These are phyloP conservation scores for Taphrina flavorubra DNA, from an alignment of 1,139 yeast genomes.

Conservation along the genomic window DNA sequence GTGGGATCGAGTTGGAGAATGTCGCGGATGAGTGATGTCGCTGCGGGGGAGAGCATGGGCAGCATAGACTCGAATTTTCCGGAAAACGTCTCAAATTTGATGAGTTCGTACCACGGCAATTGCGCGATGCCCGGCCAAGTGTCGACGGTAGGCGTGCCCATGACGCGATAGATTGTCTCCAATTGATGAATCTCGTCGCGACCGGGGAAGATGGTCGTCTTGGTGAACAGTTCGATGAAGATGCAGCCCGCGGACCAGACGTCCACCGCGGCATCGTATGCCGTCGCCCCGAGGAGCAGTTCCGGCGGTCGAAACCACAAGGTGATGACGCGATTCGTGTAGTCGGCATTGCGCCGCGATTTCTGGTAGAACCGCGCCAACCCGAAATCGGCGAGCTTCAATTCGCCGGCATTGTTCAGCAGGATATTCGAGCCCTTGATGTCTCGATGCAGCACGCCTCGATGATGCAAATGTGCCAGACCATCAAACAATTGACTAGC, in stretches of 20 bases:
- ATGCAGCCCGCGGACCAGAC: slow-evolving; percentile 98
- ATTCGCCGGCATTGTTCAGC: slow-evolving; percentile 69
- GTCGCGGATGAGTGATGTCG: slow-evolving; percentile 68
- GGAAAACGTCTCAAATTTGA: slow-evolving; percentile 64
- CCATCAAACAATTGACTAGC: slow-evolving; percentile 81
- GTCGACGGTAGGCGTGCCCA: slow-evolving; percentile 84
- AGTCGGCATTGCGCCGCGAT: slow-evolving; percentile 62
- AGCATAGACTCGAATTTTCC: slow-evolving; percentile 60
- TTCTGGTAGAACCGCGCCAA: slow-evolving; percentile 65
- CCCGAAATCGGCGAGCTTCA: slow-evolving; percentile 93
- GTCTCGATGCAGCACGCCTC: slow-evolving; percentile 85
- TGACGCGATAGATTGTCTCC: slow-evolving; percentile 70
- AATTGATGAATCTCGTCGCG: slow-evolving; percentile 86
- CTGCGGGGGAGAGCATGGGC: slow-evolving; percentile 58
- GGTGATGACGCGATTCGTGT: slow-evolving; percentile 93
- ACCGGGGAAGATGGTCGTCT: slow-evolving; percentile 82
- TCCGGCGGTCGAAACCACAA: slow-evolving; percentile 99
- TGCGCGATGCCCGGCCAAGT: slow-evolving; percentile 77
- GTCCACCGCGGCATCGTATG: slow-evolving; percentile 88
- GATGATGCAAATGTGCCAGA: slow-evolving; percentile 76
- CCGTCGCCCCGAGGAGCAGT: slow-evolving; percentile 83
- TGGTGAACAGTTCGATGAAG: slow-evolving; percentile 76
- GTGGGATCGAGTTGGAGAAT: slow-evolving; percentile 73
- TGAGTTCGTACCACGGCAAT: slow-evolving; percentile 91
- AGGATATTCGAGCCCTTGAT: slow-evolving; percentile 88